Conservation (phyloP, 208 protist species). For the Crithidia expoeki region DNA sequence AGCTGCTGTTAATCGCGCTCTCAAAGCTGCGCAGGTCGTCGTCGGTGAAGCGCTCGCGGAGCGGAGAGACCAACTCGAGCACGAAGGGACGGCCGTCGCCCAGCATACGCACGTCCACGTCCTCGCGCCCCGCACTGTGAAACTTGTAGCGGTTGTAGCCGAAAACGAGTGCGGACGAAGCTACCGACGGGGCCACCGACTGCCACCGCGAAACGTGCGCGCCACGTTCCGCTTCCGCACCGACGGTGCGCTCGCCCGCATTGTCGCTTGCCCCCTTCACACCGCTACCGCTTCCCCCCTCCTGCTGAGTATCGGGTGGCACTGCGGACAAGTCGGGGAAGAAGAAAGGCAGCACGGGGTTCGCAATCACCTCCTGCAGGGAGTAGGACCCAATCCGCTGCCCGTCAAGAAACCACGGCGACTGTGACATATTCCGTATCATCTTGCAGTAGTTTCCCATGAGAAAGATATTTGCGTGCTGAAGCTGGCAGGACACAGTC, state of each 20-base stretch:
- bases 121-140: conserved; percentile 93
- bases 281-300: not conserved
- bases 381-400: conserved; percentile 79
- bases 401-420: conserved; percentile 86
- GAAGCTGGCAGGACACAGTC: conserved; percentile 45
- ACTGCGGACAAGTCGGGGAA: conserved; percentile 62
- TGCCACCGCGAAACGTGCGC: conserved; percentile 38
- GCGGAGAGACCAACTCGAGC: conserved; percentile 85
- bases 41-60: conserved; percentile 52
- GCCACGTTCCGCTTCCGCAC: conserved; percentile 20
- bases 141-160: conserved; percentile 91
- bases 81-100: conserved; percentile 93
- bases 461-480: conserved; percentile 82
- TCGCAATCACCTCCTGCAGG: conserved; percentile 85
- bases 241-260: not conserved
- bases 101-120: conserved; percentile 96
- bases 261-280: not conserved
- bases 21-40: conserved; percentile 54
- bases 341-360: conserved; percentile 78
- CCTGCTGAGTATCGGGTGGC: conserved; percentile 29
- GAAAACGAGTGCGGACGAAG: conserved; percentile 48
- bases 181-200: conserved; percentile 33
- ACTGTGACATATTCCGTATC: conserved; percentile 86
- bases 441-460: conserved; percentile 89
- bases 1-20: conserved; percentile 55